Conservation (phyloP, 2,329 filamentous ascomycete species). For the Ascochyta fabae region DNA sequence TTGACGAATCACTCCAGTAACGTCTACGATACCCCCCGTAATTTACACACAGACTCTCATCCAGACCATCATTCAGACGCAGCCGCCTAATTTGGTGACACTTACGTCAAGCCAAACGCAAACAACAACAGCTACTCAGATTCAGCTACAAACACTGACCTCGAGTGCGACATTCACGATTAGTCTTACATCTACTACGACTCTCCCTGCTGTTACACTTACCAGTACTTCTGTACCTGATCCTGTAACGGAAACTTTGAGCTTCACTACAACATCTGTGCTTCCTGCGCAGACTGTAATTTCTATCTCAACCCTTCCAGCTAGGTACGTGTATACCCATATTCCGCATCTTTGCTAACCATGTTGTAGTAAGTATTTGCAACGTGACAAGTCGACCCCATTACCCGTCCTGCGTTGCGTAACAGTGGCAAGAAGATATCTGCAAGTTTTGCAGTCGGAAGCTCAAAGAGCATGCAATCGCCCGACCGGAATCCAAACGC, state of each 20-base stretch:
- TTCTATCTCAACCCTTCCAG: background rate
- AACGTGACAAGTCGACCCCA: too few species aligned
- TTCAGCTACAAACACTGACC: background rate
- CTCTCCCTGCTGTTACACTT: background rate
- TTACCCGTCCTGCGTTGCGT: too few species aligned
- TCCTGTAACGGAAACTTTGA: background rate
- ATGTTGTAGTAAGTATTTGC: background rate
- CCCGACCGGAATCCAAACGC: too few species aligned
- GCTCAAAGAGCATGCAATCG: too few species aligned
- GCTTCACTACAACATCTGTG: background rate
- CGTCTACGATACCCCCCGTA: background rate
- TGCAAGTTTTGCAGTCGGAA: too few species aligned
- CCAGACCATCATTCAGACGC: background rate
- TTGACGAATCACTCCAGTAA: background rate
- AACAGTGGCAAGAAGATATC: too few species aligned
- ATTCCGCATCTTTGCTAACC: background rate
- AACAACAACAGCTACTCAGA: background rate
- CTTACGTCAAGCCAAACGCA: background rate
- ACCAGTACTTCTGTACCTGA: background rate
- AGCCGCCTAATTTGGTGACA: background rate
- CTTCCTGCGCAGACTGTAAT: background rate
- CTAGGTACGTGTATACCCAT: background rate
- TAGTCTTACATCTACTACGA: background rate
- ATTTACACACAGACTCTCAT: background rate
- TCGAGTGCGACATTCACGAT: background rate